Evolutionary conservation across 2,329 filamentous ascomycete genomes (phyloP).

Genomic region (Seiridium cupressi): DNA sequence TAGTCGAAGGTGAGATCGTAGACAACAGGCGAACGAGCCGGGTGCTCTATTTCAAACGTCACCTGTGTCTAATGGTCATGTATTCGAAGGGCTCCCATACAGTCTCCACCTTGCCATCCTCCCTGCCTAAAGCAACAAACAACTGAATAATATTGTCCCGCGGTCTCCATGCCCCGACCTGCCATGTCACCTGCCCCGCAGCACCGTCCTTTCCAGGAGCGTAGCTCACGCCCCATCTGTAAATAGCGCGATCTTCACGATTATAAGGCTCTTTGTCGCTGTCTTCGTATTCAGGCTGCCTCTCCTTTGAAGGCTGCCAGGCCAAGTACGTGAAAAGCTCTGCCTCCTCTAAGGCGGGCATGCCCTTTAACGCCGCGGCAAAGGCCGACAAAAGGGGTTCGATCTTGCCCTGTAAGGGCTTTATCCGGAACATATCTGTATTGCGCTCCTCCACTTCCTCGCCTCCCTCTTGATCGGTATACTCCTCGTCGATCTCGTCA

Average conservation of each 20-base stretch:
- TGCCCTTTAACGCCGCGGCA: constrained; percentile 10
- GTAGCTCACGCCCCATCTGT: constrained; percentile 17
- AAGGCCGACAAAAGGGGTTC: constrained; percentile 16
- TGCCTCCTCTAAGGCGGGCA: constrained; percentile 13
- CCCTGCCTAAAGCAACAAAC: constrained; percentile 13
- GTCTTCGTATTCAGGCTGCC: constrained; percentile 12
- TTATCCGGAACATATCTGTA: constrained; percentile 16
- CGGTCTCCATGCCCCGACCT: constrained; percentile 16
- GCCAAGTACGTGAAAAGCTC: constrained; percentile 15
- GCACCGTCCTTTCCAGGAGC: constrained; percentile 11
- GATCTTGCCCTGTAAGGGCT: constrained; percentile 6
- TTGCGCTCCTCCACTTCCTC: neutral
- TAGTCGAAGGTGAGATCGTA: constrained; percentile 40
- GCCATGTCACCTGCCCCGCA: constrained; percentile 14
- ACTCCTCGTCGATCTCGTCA: constrained; percentile 14
- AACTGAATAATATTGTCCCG: constrained; percentile 11
- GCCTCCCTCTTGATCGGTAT: neutral
- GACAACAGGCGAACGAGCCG: constrained; percentile 15
- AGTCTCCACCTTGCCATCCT: constrained; percentile 3
- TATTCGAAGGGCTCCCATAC: constrained; percentile 1
- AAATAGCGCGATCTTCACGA: constrained; percentile 9
- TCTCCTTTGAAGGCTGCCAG: constrained; percentile 14
- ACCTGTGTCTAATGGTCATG: too few species aligned
- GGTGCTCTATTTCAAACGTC: neutral
- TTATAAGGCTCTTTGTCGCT: constrained; percentile 10